Evolutionary conservation across 257 asterid genomes (phyloP).

Genomic region (Salvia splendens): DNA sequence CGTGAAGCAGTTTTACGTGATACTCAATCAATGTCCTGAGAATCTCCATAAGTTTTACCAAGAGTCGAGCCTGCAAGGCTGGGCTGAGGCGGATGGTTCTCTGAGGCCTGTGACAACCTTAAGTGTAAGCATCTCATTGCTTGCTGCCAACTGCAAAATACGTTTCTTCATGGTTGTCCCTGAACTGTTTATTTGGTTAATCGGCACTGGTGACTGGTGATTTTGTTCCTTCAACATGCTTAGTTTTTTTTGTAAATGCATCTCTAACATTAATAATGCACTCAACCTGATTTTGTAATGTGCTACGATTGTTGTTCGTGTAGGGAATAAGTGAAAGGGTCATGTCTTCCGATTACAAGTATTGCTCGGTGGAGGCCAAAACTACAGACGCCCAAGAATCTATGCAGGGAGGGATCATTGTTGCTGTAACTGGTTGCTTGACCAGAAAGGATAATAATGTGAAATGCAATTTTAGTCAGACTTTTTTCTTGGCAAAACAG

Average conservation of each 20-base stretch:
- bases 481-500: constrained; percentile 64
- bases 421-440: constrained; percentile 50
- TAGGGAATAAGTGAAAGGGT: constrained; percentile 60
- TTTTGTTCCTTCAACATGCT: not conserved
- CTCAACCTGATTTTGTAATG: not conserved
- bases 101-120: constrained; percentile 40
- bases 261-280: not conserved
- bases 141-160: not conserved
- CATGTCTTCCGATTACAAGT: constrained; percentile 52
- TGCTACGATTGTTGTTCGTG: not conserved
- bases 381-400: constrained; percentile 51
- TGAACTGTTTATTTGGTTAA: not conserved
- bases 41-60: constrained; percentile 47
- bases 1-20: constrained; percentile 42
- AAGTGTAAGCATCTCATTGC: constrained; percentile 35
- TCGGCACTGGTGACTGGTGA: not conserved
- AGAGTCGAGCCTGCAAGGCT: constrained; percentile 46
- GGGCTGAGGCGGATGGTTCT: constrained; percentile 45
- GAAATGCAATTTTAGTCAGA: constrained; percentile 47
- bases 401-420: constrained; percentile 47
- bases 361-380: constrained; percentile 38
- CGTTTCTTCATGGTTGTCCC: no score
- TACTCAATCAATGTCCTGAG: constrained; percentile 42
- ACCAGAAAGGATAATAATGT: constrained; percentile 32
- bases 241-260: not conserved